Percentiles rank a stretch among this genome's conserved stretches.
phyloP scores from a whole-genome alignment of 23 red algal genomes.

The Cyanidiococcus yangmingshanensis region DNA sequence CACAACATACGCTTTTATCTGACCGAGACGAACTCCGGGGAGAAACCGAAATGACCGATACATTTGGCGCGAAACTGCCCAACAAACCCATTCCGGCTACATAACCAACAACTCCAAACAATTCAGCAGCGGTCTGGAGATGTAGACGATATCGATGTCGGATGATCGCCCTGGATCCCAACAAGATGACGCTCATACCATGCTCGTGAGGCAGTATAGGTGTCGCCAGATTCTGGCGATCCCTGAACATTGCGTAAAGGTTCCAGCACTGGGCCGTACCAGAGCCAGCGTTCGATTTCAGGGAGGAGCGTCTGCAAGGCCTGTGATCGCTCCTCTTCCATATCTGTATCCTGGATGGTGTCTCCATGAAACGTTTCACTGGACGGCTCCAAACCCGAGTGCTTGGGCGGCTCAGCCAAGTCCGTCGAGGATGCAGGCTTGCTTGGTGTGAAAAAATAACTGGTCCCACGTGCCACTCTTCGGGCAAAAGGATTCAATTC shows the following conservation, averaged over 20 bases:
- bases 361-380: not conserved
- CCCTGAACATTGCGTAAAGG: not conserved
- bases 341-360: not conserved
- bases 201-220: not conserved
- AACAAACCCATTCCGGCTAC: too few species aligned
- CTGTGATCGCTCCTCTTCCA: not conserved
- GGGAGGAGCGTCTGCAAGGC: constrained; percentile 1
- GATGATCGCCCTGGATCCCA: not conserved
- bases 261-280: constrained; percentile 7
- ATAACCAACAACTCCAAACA: too few species aligned
- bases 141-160: too few species aligned
- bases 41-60: too few species aligned
- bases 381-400: not conserved
- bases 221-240: not conserved
- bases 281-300: constrained; percentile 6
- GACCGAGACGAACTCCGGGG: too few species aligned
- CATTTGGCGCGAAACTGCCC: too few species aligned
- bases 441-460: constrained; percentile 19
- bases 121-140: too few species aligned
- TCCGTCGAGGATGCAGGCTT: not conserved
- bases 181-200: not conserved
- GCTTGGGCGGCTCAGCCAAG: not conserved
- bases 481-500: constrained; percentile 6
- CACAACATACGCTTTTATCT: too few species aligned
- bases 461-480: not conserved